Evolutionary conservation across 2,329 filamentous ascomycete species (phyloP).

Genomic region (Pezizomycotina sp.): DNA sequence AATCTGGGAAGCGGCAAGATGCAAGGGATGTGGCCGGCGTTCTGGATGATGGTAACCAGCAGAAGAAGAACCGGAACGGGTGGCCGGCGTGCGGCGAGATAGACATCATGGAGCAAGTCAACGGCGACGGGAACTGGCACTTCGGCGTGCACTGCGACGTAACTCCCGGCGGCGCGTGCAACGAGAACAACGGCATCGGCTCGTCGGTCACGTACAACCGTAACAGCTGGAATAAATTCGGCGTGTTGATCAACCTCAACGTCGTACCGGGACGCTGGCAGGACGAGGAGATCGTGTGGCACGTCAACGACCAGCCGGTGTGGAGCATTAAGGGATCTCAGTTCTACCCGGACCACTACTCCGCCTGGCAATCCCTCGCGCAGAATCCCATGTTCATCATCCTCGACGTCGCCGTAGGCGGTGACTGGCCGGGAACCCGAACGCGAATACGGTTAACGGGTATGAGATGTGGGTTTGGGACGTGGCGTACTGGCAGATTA

Average conservation of each 20-base stretch:
- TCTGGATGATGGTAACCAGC: conserved; percentile 33
- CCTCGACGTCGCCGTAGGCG: conserved; percentile 32
- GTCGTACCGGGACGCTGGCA: conserved; percentile 23
- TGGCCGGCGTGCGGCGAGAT: conserved; percentile 34
- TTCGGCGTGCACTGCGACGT: conserved; percentile 33
- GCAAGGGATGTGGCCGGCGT: conserved; percentile 34
- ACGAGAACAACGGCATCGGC: conserved; percentile 30
- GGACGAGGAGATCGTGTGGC: conserved; percentile 29
- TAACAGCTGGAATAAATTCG: conserved; percentile 29
- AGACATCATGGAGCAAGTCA: conserved; percentile 34
- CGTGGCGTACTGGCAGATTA: conserved; percentile 29
- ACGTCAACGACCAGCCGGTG: conserved; percentile 28
- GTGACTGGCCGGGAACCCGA: conserved; percentile 30
- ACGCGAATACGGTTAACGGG: conserved; percentile 27
- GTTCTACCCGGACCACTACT: conserved; percentile 22
- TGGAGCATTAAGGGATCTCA: conserved; percentile 24
- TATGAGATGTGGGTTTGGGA: too few relatives aligned
- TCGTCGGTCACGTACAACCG: conserved; percentile 21
- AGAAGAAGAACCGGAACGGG: conserved; percentile 29
- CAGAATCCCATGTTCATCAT: conserved; percentile 28
- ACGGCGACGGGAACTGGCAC: conserved; percentile 29
- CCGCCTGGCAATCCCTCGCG: conserved; percentile 27
- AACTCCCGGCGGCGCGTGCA: conserved; percentile 31
- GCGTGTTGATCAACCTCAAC: conserved; percentile 28
- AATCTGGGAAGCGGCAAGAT: too few relatives aligned